phyloP scores from a whole-genome alignment of 345 rosid species.

The Syzygium aromaticum region DNA sequence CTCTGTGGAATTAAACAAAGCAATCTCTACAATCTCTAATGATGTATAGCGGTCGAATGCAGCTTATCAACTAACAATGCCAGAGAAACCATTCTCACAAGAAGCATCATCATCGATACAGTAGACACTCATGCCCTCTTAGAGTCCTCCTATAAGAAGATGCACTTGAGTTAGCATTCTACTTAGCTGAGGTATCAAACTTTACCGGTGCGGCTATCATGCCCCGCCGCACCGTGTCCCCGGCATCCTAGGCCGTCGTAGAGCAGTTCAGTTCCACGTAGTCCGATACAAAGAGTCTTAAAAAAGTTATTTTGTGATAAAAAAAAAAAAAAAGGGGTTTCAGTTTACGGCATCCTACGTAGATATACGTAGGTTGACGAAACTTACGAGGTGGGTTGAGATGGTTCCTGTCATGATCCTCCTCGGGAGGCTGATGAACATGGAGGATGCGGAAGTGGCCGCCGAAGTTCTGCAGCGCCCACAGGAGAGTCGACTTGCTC shows the following conservation, averaged over 20 bases:
- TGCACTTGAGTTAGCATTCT: neutral
- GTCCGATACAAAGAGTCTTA: neutral
- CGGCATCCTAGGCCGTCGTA: neutral
- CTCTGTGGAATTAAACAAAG: neutral
- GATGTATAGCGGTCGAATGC: neutral
- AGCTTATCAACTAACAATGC: neutral
- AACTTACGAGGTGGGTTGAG: neutral
- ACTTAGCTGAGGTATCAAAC: neutral
- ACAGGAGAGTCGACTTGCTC: constrained; percentile 6
- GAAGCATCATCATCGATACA: neutral
- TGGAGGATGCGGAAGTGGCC: neutral
- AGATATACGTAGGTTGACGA: neutral
- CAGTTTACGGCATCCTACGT: neutral
- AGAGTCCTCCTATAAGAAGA: neutral
- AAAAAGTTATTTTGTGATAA: neutral
- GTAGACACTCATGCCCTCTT: neutral
- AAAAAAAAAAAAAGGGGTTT: neutral
- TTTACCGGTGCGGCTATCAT: neutral
- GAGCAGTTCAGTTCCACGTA: neutral
- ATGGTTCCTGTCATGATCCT: neutral
- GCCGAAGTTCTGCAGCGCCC: constrained; percentile 20
- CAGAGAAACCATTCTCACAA: neutral
- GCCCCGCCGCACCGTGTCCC: too few species aligned
- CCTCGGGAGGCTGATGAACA: neutral
- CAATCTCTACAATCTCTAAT: neutral